A percentile compares a stretch with the other conserved stretches of the same genome.
These are phyloP conservation scores for Adansonia madagascariensis DNA, from an alignment of 441 rosid species.

Conservation along the genomic window DNA sequence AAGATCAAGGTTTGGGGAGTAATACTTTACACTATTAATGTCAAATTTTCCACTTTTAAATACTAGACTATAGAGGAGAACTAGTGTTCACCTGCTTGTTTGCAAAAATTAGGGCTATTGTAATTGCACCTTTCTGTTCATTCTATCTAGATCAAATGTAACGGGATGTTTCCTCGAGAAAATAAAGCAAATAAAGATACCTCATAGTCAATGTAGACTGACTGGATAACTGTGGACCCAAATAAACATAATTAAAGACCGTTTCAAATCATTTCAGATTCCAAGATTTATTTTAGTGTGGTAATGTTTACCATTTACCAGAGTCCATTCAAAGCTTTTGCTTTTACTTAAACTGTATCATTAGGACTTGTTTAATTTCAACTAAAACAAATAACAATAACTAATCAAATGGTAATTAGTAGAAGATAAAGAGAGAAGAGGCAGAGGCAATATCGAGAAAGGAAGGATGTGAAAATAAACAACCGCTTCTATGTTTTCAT, in stretches of 20 bases:
- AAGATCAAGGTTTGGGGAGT: neutral
- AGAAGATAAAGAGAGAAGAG: neutral
- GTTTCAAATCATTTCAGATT: neutral
- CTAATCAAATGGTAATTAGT: neutral
- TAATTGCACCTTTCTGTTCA: slow-evolving; percentile 61
- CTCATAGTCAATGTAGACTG: neutral
- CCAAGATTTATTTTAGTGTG: too few relatives aligned
- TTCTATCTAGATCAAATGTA: slow-evolving; percentile 40
- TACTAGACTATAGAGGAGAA: neutral
- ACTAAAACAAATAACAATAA: too few relatives aligned
- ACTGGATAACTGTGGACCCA: neutral
- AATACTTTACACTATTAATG: neutral
- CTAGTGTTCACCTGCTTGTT: slow-evolving; percentile 73
- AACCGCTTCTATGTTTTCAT: neutral
- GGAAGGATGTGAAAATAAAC: neutral
- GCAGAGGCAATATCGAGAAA: neutral
- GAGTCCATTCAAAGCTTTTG: neutral
- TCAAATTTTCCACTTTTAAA: neutral
- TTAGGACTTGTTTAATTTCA: too few relatives aligned
- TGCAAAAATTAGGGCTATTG: slow-evolving; percentile 77
- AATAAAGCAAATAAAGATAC: too few relatives aligned
- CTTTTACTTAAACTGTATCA: too few relatives aligned
- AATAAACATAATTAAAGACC: neutral
- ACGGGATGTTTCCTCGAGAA: too few relatives aligned
- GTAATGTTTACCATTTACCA: too few relatives aligned